Conservation (phyloP, 352 stramenopile species). For the Phytophthora hibernalis region DNA sequence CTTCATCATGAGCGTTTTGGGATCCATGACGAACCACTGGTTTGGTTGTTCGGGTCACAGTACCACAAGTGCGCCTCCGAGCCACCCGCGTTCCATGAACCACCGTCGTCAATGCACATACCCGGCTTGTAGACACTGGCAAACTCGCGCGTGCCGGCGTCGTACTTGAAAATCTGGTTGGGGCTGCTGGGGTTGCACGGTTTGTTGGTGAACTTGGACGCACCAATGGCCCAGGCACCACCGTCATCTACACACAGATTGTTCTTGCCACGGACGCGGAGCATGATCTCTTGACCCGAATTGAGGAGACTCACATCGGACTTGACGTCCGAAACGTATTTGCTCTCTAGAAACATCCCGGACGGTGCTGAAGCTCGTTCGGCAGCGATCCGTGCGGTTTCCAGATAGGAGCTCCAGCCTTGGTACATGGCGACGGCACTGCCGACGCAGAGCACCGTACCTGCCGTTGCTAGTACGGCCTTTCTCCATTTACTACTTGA, state of each 20-base stretch:
- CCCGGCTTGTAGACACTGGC: constrained; percentile 35
- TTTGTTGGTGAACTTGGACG: constrained; percentile 32
- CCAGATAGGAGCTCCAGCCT: constrained; percentile 23
- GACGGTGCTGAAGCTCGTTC: constrained; percentile 10
- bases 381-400: background rate
- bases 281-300: constrained; percentile 32
- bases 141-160: constrained; percentile 12
- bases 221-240: constrained; percentile 16
- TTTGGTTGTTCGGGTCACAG: constrained; percentile 38
- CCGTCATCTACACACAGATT: constrained; percentile 49
- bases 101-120: constrained; percentile 33
- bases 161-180: constrained; percentile 45
- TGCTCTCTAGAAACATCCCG: constrained; percentile 28
- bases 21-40: constrained; percentile 36
- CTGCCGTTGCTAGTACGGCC: constrained; percentile 10
- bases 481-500: constrained; percentile 26
- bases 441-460: constrained; percentile 24
- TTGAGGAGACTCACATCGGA: constrained; percentile 13
- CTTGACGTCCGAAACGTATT: constrained; percentile 25
- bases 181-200: constrained; percentile 40
- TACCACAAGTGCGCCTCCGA: constrained; percentile 28
- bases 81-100: background rate
- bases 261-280: constrained; percentile 31
- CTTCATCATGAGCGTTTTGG: constrained; percentile 28
- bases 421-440: constrained; percentile 27